These are phyloP conservation scores for Paecilomyces niveus DNA, from an alignment of 2,329 filamentous ascomycete species.

Conservation along the genomic window DNA sequence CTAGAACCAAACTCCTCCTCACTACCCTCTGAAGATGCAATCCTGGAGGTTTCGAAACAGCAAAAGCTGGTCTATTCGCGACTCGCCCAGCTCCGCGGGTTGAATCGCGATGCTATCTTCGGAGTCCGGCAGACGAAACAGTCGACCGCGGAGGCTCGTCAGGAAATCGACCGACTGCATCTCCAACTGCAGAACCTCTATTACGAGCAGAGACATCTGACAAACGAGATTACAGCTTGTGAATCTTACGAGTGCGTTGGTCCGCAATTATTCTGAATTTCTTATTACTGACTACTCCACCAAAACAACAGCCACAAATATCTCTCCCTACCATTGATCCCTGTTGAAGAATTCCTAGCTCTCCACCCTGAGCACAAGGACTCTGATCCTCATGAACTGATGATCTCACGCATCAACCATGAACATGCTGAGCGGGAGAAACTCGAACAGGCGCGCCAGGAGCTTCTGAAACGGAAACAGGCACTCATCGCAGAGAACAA, in stretches of 20 bases:
- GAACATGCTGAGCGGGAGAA: constrained; percentile 78
- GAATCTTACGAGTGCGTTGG: constrained; percentile 77
- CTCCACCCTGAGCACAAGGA: constrained; percentile 68
- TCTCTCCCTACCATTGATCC: constrained; percentile 74
- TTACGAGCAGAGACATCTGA: constrained; percentile 88
- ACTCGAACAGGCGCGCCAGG: constrained; percentile 76
- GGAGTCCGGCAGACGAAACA: constrained; percentile 79
- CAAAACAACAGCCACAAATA: constrained; percentile 60
- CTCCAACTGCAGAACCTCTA: constrained; percentile 91
- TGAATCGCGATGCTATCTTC: constrained; percentile 76
- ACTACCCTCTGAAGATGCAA: constrained; percentile 38
- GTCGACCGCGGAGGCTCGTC: constrained; percentile 75
- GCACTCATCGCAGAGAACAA: constrained; percentile 71
- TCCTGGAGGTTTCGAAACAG: constrained; percentile 60
- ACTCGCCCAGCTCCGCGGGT: constrained; percentile 69
- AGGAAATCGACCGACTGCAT: constrained; percentile 86
- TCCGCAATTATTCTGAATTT: background rate
- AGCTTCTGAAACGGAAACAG: constrained; percentile 66
- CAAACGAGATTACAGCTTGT: constrained; percentile 83
- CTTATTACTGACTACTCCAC: constrained; percentile 4
- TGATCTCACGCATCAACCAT: constrained; percentile 84
- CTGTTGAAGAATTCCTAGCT: constrained; percentile 71
- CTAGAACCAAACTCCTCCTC: constrained; percentile 45
- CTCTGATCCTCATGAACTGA: constrained; percentile 70
- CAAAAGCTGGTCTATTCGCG: constrained; percentile 76